Conservation (phyloP, 1,284 basidiomycete genomes). For the Trichosporon sp. region DNA sequence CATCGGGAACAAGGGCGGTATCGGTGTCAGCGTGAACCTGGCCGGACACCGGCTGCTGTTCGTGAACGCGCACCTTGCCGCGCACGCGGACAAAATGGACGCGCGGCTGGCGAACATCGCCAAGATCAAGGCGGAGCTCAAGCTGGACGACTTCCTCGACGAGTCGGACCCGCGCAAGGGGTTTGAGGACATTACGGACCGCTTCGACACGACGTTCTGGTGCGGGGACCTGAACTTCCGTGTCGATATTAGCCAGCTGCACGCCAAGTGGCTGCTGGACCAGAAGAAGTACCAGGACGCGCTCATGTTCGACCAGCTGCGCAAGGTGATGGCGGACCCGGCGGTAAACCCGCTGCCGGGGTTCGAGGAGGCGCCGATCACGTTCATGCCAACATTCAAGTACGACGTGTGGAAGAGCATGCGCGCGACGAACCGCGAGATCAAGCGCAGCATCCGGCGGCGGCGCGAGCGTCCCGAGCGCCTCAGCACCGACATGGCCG, state of each 20-base stretch:
- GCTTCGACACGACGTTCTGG: constrained; percentile 56
- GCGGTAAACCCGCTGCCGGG: constrained; percentile 46
- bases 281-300: constrained; percentile 52
- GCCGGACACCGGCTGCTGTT: constrained; percentile 55
- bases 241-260: constrained; percentile 53
- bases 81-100: constrained; percentile 47
- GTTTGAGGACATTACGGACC: constrained; percentile 50
- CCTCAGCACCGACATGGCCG: constrained; percentile 7
- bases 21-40: constrained; percentile 54
- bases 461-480: constrained; percentile 17
- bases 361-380: constrained; percentile 52
- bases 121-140: constrained; percentile 55
- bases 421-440: constrained; percentile 44
- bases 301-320: constrained; percentile 56
- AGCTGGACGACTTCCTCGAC: constrained; percentile 53
- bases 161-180: constrained; percentile 37
- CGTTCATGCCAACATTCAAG: constrained; percentile 55
- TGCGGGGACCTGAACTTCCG: constrained; percentile 55
- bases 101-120: constrained; percentile 48
- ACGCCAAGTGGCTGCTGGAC: constrained; percentile 57
- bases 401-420: constrained; percentile 52
- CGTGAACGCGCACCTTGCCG: constrained; percentile 57
- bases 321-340: constrained; percentile 49
- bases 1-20: constrained; percentile 55
- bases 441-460: constrained; percentile 30